Evolutionary conservation across 2,329 filamentous ascomycete genomes (phyloP).

Genomic region (Lecanicillium sp.): DNA sequence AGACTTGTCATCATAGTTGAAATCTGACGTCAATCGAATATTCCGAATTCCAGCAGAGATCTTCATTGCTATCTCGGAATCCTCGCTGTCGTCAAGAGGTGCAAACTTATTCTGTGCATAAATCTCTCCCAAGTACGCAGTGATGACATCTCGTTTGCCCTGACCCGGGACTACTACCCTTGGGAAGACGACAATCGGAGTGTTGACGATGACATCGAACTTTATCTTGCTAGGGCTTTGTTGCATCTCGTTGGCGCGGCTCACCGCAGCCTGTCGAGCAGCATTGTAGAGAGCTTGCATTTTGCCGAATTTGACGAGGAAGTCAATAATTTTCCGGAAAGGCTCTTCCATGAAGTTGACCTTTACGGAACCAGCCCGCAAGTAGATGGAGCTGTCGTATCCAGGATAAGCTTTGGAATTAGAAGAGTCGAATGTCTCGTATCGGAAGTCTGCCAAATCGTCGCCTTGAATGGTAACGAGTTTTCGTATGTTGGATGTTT

Average conservation of each 20-base stretch:
- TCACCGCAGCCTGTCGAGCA: conserved; percentile 86
- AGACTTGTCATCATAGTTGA: conserved; percentile 67
- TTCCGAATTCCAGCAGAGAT: conserved; percentile 87
- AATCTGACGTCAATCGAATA: conserved; percentile 80
- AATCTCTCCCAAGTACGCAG: conserved; percentile 92
- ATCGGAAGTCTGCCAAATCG: conserved; percentile 92
- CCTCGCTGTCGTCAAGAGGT: conserved; percentile 68
- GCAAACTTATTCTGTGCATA: conserved; percentile 93
- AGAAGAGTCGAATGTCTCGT: conserved; percentile 83
- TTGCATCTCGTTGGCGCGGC: conserved; percentile 88
- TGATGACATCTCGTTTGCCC: conserved; percentile 72
- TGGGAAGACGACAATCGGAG: conserved; percentile 93
- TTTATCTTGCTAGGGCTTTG: conserved; percentile 85
- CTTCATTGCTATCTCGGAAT: conserved; percentile 75
- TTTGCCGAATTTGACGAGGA: conserved; percentile 96
- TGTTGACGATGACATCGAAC: conserved; percentile 89
- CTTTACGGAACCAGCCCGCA: conserved; percentile 91
- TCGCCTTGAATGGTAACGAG: conserved; percentile 93
- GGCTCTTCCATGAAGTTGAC: conserved; percentile 96
- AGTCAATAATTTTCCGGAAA: conserved; percentile 96
- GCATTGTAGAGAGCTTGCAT: conserved; percentile 99
- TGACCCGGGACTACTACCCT: conserved; percentile 63
- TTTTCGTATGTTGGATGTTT: conserved; percentile 72
- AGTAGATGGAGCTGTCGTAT: conserved; percentile 84
- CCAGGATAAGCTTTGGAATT: conserved; percentile 72